Evolutionary conservation across 768 basidiomycete species (phyloP).

Genomic region (Auricularia auricula-judae): DNA sequence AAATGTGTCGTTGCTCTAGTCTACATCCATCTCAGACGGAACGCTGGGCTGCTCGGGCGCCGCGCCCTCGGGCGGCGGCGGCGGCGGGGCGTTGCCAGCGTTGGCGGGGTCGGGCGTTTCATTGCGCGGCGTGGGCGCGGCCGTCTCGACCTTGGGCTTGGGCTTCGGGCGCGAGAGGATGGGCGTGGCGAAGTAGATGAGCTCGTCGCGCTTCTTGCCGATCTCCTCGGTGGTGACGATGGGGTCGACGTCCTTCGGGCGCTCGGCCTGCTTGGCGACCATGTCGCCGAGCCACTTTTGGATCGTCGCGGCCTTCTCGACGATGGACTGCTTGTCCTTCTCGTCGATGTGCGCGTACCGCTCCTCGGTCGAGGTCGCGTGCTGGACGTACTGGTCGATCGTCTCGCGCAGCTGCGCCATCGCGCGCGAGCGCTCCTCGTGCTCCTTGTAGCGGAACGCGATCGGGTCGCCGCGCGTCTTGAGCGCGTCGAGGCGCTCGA

Average conservation of each 20-base stretch:
- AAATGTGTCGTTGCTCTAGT: slow-evolving; percentile 32
- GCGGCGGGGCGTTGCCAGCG: background rate
- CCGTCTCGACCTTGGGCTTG: slow-evolving; percentile 50
- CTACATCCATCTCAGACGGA: slow-evolving; percentile 79
- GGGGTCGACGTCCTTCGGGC: slow-evolving; percentile 80
- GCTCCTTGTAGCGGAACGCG: slow-evolving; percentile 69
- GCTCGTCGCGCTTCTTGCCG: slow-evolving; percentile 83
- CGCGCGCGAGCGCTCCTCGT: slow-evolving; percentile 66
- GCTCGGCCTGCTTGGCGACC: slow-evolving; percentile 75
- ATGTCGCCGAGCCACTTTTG: slow-evolving; percentile 97
- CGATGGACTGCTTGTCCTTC: slow-evolving; percentile 73
- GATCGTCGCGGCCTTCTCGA: slow-evolving; percentile 82
- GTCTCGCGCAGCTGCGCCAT: slow-evolving; percentile 75
- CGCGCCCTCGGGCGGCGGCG: slow-evolving; percentile 8
- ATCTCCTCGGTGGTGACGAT: slow-evolving; percentile 75
- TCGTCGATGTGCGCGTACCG: slow-evolving; percentile 82
- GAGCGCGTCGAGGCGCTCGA: slow-evolving; percentile 67
- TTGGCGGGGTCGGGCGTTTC: slow-evolving; percentile 41
- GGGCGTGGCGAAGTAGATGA: slow-evolving; percentile 79
- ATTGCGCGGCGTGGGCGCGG: slow-evolving; percentile 31
- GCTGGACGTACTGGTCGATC: slow-evolving; percentile 73
- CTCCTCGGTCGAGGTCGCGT: slow-evolving; percentile 78
- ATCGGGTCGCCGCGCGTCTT: slow-evolving; percentile 84
- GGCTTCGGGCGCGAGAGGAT: slow-evolving; percentile 92
- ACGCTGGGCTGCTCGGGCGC: slow-evolving; percentile 29